Evolutionary conservation across 2,329 filamentous ascomycete species (phyloP).

Genomic region (Neopestalotiopsis sp.): DNA sequence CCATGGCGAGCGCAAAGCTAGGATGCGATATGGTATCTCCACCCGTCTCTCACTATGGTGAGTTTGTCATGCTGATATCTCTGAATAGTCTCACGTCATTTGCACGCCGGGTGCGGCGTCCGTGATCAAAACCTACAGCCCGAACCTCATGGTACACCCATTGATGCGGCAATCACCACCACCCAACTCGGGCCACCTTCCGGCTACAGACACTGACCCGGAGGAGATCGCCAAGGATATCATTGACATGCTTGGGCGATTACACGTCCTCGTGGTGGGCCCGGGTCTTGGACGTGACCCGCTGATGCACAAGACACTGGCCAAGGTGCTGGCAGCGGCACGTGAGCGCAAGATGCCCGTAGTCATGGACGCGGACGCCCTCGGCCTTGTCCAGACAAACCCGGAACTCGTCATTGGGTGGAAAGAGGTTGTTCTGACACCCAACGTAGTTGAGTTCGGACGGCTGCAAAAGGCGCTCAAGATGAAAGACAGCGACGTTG

Average conservation of each 20-base stretch:
- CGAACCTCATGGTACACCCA: conserved; percentile 98
- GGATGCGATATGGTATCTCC: conserved; percentile 82
- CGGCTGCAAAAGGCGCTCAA: conserved; percentile 79
- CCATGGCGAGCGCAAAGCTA: conserved; percentile 90
- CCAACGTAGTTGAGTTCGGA: conserved; percentile 92
- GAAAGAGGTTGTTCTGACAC: conserved; percentile 84
- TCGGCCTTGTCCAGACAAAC: conserved; percentile 76
- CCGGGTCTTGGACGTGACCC: conserved; percentile 89
- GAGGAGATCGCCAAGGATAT: conserved; percentile 69
- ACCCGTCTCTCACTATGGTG: neutral
- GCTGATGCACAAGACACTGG: conserved; percentile 87
- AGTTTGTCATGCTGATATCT: neutral
- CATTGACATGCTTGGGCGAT: conserved; percentile 78
- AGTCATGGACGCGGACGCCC: conserved; percentile 89
- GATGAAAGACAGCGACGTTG: conserved; percentile 42
- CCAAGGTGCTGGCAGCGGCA: conserved; percentile 79
- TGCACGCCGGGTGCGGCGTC: conserved; percentile 86
- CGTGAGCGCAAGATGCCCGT: conserved; percentile 74
- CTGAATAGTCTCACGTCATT: conserved; percentile 81
- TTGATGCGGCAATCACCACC: conserved; percentile 78
- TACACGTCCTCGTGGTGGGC: conserved; percentile 92
- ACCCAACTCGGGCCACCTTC: conserved; percentile 43
- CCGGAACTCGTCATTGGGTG: conserved; percentile 83
- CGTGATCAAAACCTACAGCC: conserved; percentile 97
- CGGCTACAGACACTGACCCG: conserved; percentile 61